These are phyloP conservation scores for Solanum lycopersicoides DNA, from an alignment of 257 asterid genomes.

Conservation along the genomic window DNA sequence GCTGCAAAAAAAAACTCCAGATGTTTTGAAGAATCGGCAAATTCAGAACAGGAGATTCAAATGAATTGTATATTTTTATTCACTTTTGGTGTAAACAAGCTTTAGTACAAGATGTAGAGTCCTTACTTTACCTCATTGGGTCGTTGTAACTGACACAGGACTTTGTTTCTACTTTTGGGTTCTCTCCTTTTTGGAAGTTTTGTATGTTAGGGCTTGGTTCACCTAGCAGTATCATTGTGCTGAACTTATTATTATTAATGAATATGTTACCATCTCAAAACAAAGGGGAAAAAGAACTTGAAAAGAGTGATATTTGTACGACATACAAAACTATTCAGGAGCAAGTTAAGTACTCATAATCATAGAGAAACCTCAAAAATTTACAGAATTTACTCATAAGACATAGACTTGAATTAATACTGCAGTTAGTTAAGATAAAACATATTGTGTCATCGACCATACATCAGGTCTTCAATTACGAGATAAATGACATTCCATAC, in stretches of 20 bases:
- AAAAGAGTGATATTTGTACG: background rate
- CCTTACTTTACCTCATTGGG: background rate
- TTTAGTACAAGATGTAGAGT: background rate
- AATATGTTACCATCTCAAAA: background rate
- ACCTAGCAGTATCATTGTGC: background rate
- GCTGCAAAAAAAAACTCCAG: background rate
- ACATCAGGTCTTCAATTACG: background rate
- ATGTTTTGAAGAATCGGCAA: background rate
- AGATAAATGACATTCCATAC: background rate
- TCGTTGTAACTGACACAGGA: background rate
- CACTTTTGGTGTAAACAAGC: background rate
- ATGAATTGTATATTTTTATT: background rate
- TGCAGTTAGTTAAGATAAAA: background rate
- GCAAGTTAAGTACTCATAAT: background rate
- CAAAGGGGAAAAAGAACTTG: background rate
- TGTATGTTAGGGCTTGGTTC: background rate
- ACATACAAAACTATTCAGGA: background rate
- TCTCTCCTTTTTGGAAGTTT: background rate
- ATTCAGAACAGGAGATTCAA: background rate
- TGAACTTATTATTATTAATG: background rate
- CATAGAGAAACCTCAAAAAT: background rate
- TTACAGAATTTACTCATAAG: background rate
- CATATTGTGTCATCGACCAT: background rate
- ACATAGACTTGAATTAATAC: background rate
- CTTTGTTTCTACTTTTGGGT: background rate